These are phyloP conservation scores for Teunomyces atbi DNA, from an alignment of 805 yeast species.

Conservation along the genomic window DNA sequence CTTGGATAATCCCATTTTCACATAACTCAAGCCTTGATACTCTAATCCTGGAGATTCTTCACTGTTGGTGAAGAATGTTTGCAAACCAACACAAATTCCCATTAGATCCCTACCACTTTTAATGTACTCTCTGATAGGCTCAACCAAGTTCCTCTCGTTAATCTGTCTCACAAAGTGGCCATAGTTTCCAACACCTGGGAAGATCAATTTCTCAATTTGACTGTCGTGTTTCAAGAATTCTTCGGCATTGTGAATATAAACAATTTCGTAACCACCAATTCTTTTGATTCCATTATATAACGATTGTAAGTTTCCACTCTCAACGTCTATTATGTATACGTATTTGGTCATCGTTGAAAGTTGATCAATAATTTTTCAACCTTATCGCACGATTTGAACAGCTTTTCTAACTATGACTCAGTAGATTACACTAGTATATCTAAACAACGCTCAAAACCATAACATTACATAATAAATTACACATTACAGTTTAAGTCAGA, in stretches of 20 bases:
- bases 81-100: slow-evolving; percentile 98
- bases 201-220: slow-evolving; percentile 57
- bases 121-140: slow-evolving; percentile 66
- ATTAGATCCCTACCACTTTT: slow-evolving; percentile 78
- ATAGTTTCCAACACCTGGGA: slow-evolving; percentile 97
- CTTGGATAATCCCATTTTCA: slow-evolving; percentile 47
- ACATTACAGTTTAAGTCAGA: no score
- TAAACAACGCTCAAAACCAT: not conserved
- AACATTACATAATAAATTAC: no score
- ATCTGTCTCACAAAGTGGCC: slow-evolving; percentile 87
- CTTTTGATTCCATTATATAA: slow-evolving; percentile 79
- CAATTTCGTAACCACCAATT: slow-evolving; percentile 65
- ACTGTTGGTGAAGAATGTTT: slow-evolving; percentile 73
- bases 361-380: not conserved
- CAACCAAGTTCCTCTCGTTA: slow-evolving; percentile 56
- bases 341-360: slow-evolving; percentile 17
- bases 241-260: slow-evolving; percentile 54
- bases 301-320: slow-evolving; percentile 91
- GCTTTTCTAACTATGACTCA: slow-evolving; percentile 3
- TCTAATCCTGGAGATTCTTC: slow-evolving; percentile 62
- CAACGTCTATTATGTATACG: slow-evolving; percentile 83
- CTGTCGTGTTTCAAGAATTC: slow-evolving; percentile 47
- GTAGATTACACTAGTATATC: not conserved
- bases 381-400: not conserved
- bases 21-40: slow-evolving; percentile 61